Percentiles rank a stretch among this genome's conserved stretches.
phyloP scores from a whole-genome alignment of 192 early-diverging fungal genomes.

The Backusella tuberculispora region DNA sequence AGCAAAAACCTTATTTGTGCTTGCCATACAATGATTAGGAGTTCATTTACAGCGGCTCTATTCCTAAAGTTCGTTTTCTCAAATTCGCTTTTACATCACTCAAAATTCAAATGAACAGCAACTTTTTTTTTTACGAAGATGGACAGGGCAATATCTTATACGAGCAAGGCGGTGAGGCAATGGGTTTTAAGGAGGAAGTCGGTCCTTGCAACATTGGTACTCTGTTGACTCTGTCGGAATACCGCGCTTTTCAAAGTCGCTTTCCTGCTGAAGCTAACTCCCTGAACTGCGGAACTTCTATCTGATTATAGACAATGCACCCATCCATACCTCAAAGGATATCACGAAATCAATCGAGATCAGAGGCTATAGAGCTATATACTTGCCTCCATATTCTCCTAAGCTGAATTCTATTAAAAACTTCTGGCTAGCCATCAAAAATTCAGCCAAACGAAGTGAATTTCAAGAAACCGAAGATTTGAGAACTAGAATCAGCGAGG shows the following conservation, averaged over 20 bases:
- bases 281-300: conserved; percentile 20
- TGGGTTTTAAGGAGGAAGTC: background rate
- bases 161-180: background rate
- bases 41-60: too few species aligned
- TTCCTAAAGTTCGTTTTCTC: background rate
- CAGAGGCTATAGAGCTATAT: conserved; percentile 20
- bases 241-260: background rate
- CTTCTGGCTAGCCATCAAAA: conserved; percentile 30
- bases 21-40: too few species aligned
- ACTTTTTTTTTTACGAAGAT: background rate
- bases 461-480: background rate
- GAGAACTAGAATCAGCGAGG: background rate
- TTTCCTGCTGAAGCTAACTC: background rate
- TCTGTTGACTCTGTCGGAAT: background rate
- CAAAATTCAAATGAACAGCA: background rate
- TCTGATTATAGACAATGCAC: conserved; percentile 32
- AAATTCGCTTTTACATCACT: background rate
- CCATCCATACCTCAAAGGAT: conserved; percentile 3
- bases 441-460: conserved; percentile 15
- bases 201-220: background rate
- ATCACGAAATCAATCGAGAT: background rate
- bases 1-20: too few species aligned
- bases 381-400: conserved; percentile 21
- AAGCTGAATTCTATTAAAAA: conserved; percentile 27
- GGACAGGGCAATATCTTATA: background rate